Evolutionary conservation across 2,329 filamentous ascomycete genomes (phyloP).

Genomic region (Paracorniculantispora psalliotae): DNA sequence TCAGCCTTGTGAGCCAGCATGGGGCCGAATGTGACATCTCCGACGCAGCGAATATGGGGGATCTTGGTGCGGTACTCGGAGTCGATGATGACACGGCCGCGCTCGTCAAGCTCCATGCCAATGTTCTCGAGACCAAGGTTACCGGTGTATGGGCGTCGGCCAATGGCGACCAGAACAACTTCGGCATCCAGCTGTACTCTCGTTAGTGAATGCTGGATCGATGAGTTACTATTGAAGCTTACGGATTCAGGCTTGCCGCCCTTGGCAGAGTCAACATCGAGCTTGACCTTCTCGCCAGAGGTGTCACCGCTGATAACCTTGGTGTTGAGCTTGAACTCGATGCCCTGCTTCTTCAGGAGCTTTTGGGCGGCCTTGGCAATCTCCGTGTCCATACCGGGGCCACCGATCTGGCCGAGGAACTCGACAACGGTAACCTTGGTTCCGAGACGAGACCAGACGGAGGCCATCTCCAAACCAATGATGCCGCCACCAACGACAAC

Average conservation of each 20-base stretch:
- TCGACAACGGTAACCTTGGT: constrained; percentile 95
- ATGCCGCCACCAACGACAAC: constrained; percentile 97
- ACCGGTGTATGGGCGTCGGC: constrained; percentile 87
- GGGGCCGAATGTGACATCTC: constrained; percentile 93
- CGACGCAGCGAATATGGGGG: constrained; percentile 93
- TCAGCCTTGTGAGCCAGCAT: constrained; percentile 99
- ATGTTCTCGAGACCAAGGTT: constrained; percentile 93
- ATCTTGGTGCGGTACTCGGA: constrained; percentile 98
- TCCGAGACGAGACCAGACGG: constrained; percentile 93
- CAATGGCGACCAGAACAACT: constrained; percentile 94
- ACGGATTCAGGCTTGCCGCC: constrained; percentile 91
- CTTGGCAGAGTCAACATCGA: constrained; percentile 88
- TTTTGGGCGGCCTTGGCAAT: constrained; percentile 90
- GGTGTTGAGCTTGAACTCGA: constrained; percentile 97
- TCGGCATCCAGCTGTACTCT: constrained; percentile 73
- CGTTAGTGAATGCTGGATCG: constrained; percentile 18
- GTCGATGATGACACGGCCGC: constrained; percentile 93
- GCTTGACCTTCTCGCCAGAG: constrained; percentile 69
- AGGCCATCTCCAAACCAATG: constrained; percentile 97
- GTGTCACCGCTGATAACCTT: constrained; percentile 88
- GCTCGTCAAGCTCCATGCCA: constrained; percentile 85
- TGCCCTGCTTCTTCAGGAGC: constrained; percentile 90
- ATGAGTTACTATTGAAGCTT: constrained; percentile 32
- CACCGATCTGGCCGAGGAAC: constrained; percentile 92
- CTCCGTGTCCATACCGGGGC: constrained; percentile 94